A percentile compares a stretch with the other conserved stretches of the same genome.
Evolutionary conservation across 1,284 basidiomycete species (phyloP).

Genomic region (Irpex lacteus): DNA sequence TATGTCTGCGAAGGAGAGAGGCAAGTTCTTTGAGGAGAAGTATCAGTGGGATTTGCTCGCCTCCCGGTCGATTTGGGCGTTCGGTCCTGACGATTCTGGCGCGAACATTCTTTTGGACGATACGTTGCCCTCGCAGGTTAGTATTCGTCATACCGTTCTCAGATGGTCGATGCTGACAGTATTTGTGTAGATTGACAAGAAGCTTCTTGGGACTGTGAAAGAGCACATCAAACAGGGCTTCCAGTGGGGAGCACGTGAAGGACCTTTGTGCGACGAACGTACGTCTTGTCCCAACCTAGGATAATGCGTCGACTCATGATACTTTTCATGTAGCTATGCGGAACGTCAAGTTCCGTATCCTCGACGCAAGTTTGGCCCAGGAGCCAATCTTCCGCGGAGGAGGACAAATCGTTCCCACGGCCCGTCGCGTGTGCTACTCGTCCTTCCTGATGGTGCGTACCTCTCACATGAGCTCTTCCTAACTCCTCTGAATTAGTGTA

Average conservation of each 20-base stretch:
- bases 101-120: slow-evolving; percentile 96
- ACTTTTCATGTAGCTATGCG: slow-evolving; percentile 75
- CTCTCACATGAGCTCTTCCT: slow-evolving; percentile 2
- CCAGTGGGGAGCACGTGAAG: slow-evolving; percentile 98
- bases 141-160: slow-evolving; percentile 4
- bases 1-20: slow-evolving; percentile 91
- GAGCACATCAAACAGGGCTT: slow-evolving; percentile 98
- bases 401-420: slow-evolving; percentile 98
- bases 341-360: slow-evolving; percentile 95
- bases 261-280: slow-evolving; percentile 98
- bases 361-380: slow-evolving; percentile 88
- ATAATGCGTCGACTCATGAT: neutral
- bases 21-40: slow-evolving; percentile 92
- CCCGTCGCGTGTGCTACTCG: slow-evolving; percentile 97
- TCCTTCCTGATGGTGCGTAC: slow-evolving; percentile 88
- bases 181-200: slow-evolving; percentile 78
- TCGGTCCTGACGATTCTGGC: slow-evolving; percentile 94
- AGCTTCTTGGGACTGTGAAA: slow-evolving; percentile 83
- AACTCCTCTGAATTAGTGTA: slow-evolving; percentile 10
- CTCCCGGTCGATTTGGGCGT: slow-evolving; percentile 99
- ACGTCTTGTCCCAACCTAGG: slow-evolving; percentile 37
- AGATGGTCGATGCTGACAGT: slow-evolving; percentile 6
- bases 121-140: slow-evolving; percentile 89
- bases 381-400: slow-evolving; percentile 98
- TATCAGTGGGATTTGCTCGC: slow-evolving; percentile 99